Base-by-base conservation (phyloP, 495 filamentous ascomycete species). In the Penicillium ucsense region DNA sequence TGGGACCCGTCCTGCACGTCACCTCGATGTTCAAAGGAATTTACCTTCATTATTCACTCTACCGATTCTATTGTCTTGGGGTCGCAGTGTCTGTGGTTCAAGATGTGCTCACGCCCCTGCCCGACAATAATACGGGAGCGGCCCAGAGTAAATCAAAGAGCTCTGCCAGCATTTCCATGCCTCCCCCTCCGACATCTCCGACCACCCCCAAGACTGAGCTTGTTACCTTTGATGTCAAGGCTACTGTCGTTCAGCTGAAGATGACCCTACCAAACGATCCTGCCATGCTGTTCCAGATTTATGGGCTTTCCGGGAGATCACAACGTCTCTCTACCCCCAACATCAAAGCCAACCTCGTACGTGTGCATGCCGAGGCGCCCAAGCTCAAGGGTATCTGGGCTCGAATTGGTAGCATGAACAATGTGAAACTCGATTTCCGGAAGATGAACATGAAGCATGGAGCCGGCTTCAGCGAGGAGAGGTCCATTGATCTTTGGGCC, bases 31-130 rank as follows among this genome's bases (percentile, higher is more conserved):
- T 90, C 31, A 85, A 83, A 58, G 85, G 83, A 6, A 58, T 99
- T 3, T 81, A 84, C 48, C 52, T 94, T 4, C 84, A 94, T 32
- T 97, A 96, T 58, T 97, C 94, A 4, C 75, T 99, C 2, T 96
- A 94, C 61, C 83, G 91, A 4, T 91, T 94, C 58, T 97, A 95
- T 57, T 83, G 89, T n/a, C 72, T 91, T 30, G 85, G 84, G 8
- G 78, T 97, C 41, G 94, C 94, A 30, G 64, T 75, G 20, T 82
- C 80, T 48, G 85, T 94, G 6, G 64, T 98, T 8, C 75, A 76
- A 45, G 81, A 83, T 48, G 86, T 89, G 5, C 86, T 96, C 59
- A 70, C 78, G 54, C 74, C 68, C 34, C 69, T 71, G 0, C 48
- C 63, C 29, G 50, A 45, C 6, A 51, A 56, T 35, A 32, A 45